These are phyloP conservation scores for Chlorophyllum brunneum DNA, from an alignment of 768 basidiomycete genomes.

Conservation along the genomic window DNA sequence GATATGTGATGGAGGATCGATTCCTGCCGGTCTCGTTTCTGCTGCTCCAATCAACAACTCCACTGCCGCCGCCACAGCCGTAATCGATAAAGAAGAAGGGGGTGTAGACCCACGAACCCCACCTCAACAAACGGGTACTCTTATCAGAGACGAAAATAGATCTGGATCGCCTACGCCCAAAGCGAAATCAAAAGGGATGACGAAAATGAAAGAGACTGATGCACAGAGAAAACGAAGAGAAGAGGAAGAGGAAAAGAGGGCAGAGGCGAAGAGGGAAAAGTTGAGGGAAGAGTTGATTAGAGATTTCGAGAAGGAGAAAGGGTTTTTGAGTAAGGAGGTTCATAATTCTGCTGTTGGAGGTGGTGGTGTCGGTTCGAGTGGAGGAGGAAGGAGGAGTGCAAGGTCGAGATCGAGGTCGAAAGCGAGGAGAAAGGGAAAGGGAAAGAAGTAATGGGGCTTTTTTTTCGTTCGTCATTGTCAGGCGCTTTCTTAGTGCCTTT, in stretches of 20 bases:
- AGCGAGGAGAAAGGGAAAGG: slow-evolving; percentile 3
- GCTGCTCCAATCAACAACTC: not conserved
- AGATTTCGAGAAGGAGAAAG: slow-evolving; percentile 5
- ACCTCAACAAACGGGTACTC: not conserved
- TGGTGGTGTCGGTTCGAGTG: not conserved
- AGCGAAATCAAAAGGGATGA: not conserved
- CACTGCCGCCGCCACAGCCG: too few relatives aligned
- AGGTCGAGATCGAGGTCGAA: slow-evolving; percentile 1
- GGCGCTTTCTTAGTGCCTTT: too few relatives aligned
- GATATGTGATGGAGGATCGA: not conserved
- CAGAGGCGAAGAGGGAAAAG: slow-evolving; percentile 3
- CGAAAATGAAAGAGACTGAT: not conserved
- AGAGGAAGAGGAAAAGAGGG: not conserved
- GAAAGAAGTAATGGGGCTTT: not conserved
- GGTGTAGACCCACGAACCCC: not conserved
- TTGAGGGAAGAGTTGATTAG: slow-evolving; percentile 5
- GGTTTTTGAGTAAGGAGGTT: not conserved
- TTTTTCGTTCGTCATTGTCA: not conserved
- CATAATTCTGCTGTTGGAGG: not conserved
- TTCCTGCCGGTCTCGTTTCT: slow-evolving; percentile 6
- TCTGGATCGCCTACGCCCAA: slow-evolving; percentile 11
- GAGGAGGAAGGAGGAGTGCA: not conserved
- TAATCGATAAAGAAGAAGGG: too few relatives aligned
- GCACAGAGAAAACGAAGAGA: not conserved
- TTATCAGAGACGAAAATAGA: not conserved